phyloP scores from a whole-genome alignment of 495 filamentous ascomycete species.

The Annulohypoxylon moriforme region DNA sequence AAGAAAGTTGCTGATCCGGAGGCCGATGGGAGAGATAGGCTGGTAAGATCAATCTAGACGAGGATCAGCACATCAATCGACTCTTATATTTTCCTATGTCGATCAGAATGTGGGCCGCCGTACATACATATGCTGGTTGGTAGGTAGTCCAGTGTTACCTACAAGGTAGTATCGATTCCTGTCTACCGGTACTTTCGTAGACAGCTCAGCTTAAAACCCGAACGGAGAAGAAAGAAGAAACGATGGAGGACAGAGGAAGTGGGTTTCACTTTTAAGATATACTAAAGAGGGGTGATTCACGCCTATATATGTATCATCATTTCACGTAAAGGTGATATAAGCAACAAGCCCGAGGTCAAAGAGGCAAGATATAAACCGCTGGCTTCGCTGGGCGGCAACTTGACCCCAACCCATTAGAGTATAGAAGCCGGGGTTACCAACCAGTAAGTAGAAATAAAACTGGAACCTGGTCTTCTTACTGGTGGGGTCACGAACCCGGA shows the following conservation, averaged over 20 bases:
- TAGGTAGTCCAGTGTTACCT: constrained; percentile 1
- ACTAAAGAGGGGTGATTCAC: background rate
- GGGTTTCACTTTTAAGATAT: background rate
- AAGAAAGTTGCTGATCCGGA: background rate
- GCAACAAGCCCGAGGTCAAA: constrained; percentile 10
- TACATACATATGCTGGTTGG: background rate
- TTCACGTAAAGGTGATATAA: constrained; percentile 19
- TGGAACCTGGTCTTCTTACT: constrained; percentile 4
- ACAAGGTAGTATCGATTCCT: background rate
- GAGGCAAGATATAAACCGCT: constrained; percentile 29
- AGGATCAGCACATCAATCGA: constrained; percentile 8
- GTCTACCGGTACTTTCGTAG: background rate
- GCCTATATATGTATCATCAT: constrained; percentile 21
- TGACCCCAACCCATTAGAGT: background rate
- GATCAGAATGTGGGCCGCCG: background rate
- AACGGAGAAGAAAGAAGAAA: background rate
- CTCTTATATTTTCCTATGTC: constrained; percentile 14
- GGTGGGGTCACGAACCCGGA: constrained; percentile 14
- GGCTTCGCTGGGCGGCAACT: constrained; percentile 16
- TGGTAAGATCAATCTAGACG: constrained; percentile 6
- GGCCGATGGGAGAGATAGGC: constrained; percentile 2
- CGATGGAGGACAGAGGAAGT: background rate
- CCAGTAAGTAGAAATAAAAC: constrained; percentile 25
- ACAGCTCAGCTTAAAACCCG: background rate
- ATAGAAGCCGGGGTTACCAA: constrained; percentile 29